Evolutionary conservation across 2,329 filamentous ascomycete species (phyloP).

Genomic region (Fusarium albosuccineum): DNA sequence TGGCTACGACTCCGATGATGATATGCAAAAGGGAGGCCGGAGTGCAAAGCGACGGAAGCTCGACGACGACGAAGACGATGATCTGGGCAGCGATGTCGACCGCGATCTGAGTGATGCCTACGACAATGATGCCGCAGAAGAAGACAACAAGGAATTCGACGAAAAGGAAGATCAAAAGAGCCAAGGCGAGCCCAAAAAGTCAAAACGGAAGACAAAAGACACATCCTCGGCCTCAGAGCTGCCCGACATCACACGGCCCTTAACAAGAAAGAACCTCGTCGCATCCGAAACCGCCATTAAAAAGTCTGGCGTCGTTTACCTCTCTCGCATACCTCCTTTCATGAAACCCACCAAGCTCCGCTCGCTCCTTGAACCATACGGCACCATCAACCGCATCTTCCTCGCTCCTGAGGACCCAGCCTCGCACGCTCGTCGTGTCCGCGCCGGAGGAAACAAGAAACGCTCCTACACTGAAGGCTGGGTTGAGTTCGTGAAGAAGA

Average conservation of each 20-base stretch:
- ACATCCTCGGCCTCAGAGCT: conserved; percentile 52
- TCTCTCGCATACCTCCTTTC: conserved; percentile 87
- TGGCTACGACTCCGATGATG: conserved; percentile 77
- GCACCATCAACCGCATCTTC: conserved; percentile 82
- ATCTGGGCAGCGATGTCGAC: conserved; percentile 54
- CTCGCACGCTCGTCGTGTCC: conserved; percentile 74
- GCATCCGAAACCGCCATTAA: conserved; percentile 73
- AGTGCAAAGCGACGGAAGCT: conserved; percentile 74
- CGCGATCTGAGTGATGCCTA: conserved; percentile 53
- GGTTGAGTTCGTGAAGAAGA: conserved; percentile 84
- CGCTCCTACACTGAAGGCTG: conserved; percentile 86
- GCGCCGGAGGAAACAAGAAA: conserved; percentile 85
- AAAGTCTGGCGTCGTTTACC: conserved; percentile 84
- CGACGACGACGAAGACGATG: conserved; percentile 54
- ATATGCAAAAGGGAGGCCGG: conserved; percentile 74
- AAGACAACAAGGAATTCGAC: conserved; percentile 41
- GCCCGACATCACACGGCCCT: conserved; percentile 64
- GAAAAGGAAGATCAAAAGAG: conserved; percentile 36
- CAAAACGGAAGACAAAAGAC: conserved; percentile 45
- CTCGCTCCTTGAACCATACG: conserved; percentile 80
- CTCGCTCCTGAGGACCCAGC: conserved; percentile 80
- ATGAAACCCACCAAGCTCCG: conserved; percentile 87
- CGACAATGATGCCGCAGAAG: conserved; percentile 49
- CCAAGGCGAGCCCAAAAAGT: conserved; percentile 35
- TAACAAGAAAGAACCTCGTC: conserved; percentile 77